Evolutionary conservation across 2,329 filamentous ascomycete species (phyloP), one percentile per base, ranked within the genome.

Genomic region (Karstenula rhodostoma): DNA sequence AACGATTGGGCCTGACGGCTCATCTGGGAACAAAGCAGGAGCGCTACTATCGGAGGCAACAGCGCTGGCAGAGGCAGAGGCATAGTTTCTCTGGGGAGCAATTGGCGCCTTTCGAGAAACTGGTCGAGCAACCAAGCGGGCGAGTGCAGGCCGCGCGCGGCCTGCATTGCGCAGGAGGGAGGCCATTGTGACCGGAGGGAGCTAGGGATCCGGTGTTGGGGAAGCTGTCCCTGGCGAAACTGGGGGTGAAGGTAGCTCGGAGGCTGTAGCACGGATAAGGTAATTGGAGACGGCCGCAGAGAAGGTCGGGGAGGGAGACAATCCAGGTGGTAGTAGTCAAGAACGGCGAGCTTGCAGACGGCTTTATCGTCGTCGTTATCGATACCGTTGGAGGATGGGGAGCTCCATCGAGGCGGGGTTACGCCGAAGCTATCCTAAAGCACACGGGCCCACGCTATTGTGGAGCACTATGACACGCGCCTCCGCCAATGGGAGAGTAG

Each of bases 1-100:
- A 44, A 89, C 70, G 27, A 77, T 80, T 25, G 87, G 87, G n/a
- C 77, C 81, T 13, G 77, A 63, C 22, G 87, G 87, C 80, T 89
- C 87, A 70, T 86, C 82, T 59, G 84, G 78, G 76, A 89, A 86
- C 78, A 82, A 86, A 8, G 84, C 70, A 69, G 83, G 78, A 66
- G 81, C 81, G 55, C 67, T 59, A 56, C 72, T 74, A 37, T 69
- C 68, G 47, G 72, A 62, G 12, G 78, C 67, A 22, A 73, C 68
- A 6, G 73, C 71, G 19, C 73, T 70, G 19, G 72, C 67, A 25
- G 70, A 66, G 2, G 73, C 68, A 10, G 76, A 73, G 32, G 75
- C 75, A 73, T 76, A 70, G 52, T 68, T 69, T 57, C 71, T 66
- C 25, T 61, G 69, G 19, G 71, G 53, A 15, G 67, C 67, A 54